phyloP scores from a whole-genome alignment of 2,329 filamentous ascomycete species.

The Sarocladium brachiariae region DNA sequence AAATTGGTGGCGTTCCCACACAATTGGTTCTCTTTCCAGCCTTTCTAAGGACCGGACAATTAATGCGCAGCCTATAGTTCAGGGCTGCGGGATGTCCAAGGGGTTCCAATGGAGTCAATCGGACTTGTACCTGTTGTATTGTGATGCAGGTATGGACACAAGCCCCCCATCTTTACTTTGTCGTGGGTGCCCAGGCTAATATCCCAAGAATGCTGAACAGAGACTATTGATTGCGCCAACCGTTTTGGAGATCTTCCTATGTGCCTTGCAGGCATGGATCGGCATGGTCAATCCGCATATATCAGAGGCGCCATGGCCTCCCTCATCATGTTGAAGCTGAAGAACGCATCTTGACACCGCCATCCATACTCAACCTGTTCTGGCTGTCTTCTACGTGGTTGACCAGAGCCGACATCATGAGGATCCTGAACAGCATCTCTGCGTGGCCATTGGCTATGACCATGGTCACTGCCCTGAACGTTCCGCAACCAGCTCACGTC shows the following conservation, averaged over 20 bases:
- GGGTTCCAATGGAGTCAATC: too few relatives aligned
- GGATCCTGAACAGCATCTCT: neutral
- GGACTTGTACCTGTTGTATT: too few relatives aligned
- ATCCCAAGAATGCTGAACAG: neutral
- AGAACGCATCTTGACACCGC: neutral
- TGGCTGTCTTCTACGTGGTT: neutral
- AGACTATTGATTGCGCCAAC: constrained; percentile 3
- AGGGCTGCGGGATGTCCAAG: neutral
- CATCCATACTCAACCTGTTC: neutral
- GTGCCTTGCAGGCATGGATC: neutral
- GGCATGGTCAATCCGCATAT: neutral
- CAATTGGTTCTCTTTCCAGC: neutral
- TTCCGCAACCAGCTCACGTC: neutral
- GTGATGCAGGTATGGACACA: neutral
- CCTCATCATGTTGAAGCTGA: neutral
- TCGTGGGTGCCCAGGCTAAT: neutral
- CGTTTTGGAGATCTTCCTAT: neutral
- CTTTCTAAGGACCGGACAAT: neutral
- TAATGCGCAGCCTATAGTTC: neutral
- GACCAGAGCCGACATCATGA: neutral
- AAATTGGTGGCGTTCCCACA: constrained; percentile 1
- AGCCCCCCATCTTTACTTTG: neutral
- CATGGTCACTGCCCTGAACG: neutral
- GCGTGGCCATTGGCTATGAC: neutral
- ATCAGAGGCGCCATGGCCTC: neutral